Percentiles rank a stretch among this genome's conserved stretches.
Conservation (phyloP, 2,329 filamentous ascomycete species). For the Fusarium chaquense region DNA sequence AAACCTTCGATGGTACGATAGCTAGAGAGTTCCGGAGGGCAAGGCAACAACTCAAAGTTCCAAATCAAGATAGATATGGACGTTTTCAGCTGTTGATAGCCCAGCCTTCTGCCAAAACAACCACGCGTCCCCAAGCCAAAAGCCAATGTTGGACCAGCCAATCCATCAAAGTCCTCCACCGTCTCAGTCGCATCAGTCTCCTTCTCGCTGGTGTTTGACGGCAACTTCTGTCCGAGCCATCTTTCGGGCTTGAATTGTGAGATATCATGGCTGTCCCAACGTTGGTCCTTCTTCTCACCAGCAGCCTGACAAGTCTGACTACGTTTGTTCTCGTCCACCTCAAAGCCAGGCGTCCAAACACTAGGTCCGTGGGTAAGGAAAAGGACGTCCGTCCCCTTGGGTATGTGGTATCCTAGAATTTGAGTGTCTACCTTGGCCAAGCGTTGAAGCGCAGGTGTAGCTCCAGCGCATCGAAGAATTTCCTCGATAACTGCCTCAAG, state of each 20-base stretch:
- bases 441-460: neutral
- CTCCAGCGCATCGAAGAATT: neutral
- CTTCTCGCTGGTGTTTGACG: no score
- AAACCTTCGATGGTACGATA: neutral
- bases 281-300: neutral
- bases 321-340: neutral
- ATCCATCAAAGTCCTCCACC: neutral
- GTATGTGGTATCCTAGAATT: neutral
- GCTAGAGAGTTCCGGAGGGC: neutral
- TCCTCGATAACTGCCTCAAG: neutral
- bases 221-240: neutral
- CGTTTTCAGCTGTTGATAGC: neutral
- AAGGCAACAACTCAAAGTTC: neutral
- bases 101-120: neutral
- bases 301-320: neutral
- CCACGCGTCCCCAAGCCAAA: neutral
- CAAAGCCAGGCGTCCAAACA: neutral
- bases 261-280: neutral
- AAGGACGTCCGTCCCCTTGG: neutral
- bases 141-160: neutral
- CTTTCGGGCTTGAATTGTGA: neutral
- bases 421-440: neutral
- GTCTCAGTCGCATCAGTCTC: neutral
- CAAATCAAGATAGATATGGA: neutral
- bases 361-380: neutral